Conservation (phyloP, 2,329 filamentous ascomycete species). For the Fusarium redolens region DNA sequence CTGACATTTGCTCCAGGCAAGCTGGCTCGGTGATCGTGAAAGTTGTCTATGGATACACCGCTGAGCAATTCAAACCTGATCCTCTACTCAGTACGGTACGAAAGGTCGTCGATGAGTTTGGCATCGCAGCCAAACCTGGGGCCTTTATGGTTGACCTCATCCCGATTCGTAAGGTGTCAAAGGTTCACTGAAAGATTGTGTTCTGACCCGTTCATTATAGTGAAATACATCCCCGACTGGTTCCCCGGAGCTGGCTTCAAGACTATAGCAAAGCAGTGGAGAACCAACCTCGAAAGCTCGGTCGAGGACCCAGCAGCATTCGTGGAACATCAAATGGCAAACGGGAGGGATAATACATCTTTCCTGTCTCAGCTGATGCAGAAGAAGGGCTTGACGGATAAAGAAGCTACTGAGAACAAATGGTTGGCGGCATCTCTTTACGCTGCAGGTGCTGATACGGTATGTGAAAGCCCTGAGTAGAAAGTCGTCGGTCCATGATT, state of each 20-base stretch:
- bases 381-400: background rate
- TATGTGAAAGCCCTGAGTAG: background rate
- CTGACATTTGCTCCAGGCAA: slow-evolving; percentile 8
- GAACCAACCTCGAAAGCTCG: slow-evolving; percentile 4
- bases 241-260: slow-evolving; percentile 26
- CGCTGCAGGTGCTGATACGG: slow-evolving; percentile 37
- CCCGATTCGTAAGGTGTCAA: background rate
- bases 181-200: accelerated
- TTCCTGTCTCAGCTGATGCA: slow-evolving; percentile 16
- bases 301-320: slow-evolving; percentile 28
- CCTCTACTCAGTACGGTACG: slow-evolving; percentile 23
- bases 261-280: slow-evolving; percentile 13
- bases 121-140: slow-evolving; percentile 23
- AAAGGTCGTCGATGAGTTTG: slow-evolving; percentile 31
- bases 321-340: slow-evolving; percentile 20
- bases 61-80: slow-evolving; percentile 21
- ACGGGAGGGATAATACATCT: slow-evolving; percentile 14
- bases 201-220: background rate
- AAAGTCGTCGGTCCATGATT: too few relatives aligned
- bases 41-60: slow-evolving; percentile 33
- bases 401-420: slow-evolving; percentile 22
- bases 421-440: slow-evolving; percentile 34
- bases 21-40: slow-evolving; percentile 29
- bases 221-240: slow-evolving; percentile 20
- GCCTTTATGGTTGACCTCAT: slow-evolving; percentile 34